These are phyloP conservation scores for Hypoxylon fuscum DNA, from an alignment of 495 filamentous ascomycete genomes.

Conservation along the genomic window DNA sequence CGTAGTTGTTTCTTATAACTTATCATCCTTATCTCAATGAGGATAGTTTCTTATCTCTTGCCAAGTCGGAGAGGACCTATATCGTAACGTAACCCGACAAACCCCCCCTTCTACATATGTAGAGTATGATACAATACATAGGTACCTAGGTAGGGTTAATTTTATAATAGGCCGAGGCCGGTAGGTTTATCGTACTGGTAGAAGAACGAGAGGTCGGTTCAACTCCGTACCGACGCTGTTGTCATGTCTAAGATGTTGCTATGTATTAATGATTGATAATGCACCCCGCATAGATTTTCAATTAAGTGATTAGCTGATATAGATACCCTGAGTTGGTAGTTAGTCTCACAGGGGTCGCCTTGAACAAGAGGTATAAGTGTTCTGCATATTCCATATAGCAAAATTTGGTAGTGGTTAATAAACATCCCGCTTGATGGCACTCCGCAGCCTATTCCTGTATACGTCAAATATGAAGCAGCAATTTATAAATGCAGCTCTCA, in stretches of 20 bases:
- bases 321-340: neutral
- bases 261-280: neutral
- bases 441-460: neutral
- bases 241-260: neutral
- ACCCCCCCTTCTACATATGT: neutral
- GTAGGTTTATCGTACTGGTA: neutral
- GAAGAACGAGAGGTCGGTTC: neutral
- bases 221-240: neutral
- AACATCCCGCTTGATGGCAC: neutral
- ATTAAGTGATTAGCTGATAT: neutral
- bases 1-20: neutral
- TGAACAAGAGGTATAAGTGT: conserved; percentile 3
- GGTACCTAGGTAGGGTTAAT: no score
- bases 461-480: conserved; percentile 4
- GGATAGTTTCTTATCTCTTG: conserved; percentile 9
- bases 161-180: neutral
- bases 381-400: neutral
- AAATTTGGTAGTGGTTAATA: neutral
- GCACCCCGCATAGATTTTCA: neutral
- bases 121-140: neutral
- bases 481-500: neutral
- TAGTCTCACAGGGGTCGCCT: neutral
- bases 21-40: neutral
- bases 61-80: conserved; percentile 19
- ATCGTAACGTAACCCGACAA: conserved; percentile 1